Evolutionary conservation across 1,139 yeast genomes (phyloP).

Genomic region (Schwanniomyces etchellsii): DNA sequence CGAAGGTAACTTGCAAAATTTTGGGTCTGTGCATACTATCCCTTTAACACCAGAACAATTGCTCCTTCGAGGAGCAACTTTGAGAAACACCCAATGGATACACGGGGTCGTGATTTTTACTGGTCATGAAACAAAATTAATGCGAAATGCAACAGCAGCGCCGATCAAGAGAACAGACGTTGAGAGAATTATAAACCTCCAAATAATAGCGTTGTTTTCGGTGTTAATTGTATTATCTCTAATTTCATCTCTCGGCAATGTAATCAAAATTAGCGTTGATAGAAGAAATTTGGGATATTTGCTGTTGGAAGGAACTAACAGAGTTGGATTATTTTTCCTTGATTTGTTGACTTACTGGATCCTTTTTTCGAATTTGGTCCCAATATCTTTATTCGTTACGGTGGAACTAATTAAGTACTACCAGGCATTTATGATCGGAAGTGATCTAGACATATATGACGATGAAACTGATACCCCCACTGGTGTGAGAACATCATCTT

Average conservation of each 20-base stretch:
- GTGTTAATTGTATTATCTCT: slow-evolving; percentile 71
- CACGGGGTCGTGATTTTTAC: slow-evolving; percentile 92
- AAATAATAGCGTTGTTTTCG: slow-evolving; percentile 80
- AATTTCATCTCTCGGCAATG: slow-evolving; percentile 84
- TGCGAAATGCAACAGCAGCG: slow-evolving; percentile 98
- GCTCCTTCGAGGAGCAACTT: slow-evolving; percentile 88
- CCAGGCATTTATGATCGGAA: slow-evolving; percentile 89
- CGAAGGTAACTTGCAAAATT: slow-evolving; percentile 70
- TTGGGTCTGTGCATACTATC: slow-evolving; percentile 48
- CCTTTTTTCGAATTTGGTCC: slow-evolving; percentile 89
- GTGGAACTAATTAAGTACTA: slow-evolving; percentile 93
- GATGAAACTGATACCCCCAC: slow-evolving; percentile 89
- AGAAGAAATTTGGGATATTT: slow-evolving; percentile 55
- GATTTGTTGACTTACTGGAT: slow-evolving; percentile 95
- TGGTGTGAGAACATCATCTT: slow-evolving; percentile 87
- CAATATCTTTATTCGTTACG: slow-evolving; percentile 90
- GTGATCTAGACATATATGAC: slow-evolving; percentile 90
- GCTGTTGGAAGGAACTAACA: slow-evolving; percentile 63
- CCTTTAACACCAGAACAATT: slow-evolving; percentile 89
- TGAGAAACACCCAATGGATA: slow-evolving; percentile 93
- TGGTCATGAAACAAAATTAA: slow-evolving; percentile 95
- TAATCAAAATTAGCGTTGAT: slow-evolving; percentile 60
- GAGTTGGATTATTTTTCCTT: slow-evolving; percentile 68
- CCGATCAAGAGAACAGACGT: slow-evolving; percentile 97
- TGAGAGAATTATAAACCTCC: slow-evolving; percentile 89